Conservation (phyloP, 208 protist genomes). For the Acanthamoeba rhysodes region DNA sequence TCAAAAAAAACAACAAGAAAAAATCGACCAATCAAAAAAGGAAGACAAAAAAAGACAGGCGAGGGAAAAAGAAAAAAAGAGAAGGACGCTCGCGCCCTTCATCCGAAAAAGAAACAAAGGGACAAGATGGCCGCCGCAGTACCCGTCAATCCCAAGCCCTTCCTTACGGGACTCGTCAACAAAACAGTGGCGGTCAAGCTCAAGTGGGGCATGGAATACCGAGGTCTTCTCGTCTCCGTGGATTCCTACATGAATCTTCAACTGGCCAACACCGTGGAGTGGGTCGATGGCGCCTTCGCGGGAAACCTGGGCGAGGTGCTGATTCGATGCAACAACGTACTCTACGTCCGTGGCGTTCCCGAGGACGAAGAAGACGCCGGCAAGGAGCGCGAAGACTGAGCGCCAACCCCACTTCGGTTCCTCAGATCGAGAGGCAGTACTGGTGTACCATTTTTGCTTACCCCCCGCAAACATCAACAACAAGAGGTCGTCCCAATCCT, state of each 20-base stretch:
- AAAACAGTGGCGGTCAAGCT: slow-evolving; percentile 97
- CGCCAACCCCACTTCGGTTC: no score
- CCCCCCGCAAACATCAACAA: no score
- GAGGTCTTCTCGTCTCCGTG: slow-evolving; percentile 95
- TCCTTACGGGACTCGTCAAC: slow-evolving; percentile 96
- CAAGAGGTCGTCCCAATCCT: no score
- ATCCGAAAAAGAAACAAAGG: neutral
- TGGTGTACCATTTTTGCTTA: no score
- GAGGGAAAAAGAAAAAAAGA: slow-evolving; percentile 8
- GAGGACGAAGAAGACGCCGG: slow-evolving; percentile 86
- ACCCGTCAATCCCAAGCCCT: slow-evolving; percentile 94
- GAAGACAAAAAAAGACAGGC: slow-evolving; percentile 15
- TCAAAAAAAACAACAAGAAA: no score
- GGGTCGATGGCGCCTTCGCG: slow-evolving; percentile 91
- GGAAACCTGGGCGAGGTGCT: slow-evolving; percentile 95
- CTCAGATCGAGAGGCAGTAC: no score
- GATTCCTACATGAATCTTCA: slow-evolving; percentile 99
- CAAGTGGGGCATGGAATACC: slow-evolving; percentile 99
- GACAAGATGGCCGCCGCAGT: slow-evolving; percentile 2
- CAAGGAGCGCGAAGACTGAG: neutral
- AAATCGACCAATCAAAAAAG: no score
- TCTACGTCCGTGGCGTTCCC: slow-evolving; percentile 92
- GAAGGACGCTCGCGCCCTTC: neutral
- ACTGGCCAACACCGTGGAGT: slow-evolving; percentile 93
- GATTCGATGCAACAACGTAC: slow-evolving; percentile 93